Evolutionary conservation across 345 rosid species (phyloP).

Genomic region (Eucalyptus dawsonii): DNA sequence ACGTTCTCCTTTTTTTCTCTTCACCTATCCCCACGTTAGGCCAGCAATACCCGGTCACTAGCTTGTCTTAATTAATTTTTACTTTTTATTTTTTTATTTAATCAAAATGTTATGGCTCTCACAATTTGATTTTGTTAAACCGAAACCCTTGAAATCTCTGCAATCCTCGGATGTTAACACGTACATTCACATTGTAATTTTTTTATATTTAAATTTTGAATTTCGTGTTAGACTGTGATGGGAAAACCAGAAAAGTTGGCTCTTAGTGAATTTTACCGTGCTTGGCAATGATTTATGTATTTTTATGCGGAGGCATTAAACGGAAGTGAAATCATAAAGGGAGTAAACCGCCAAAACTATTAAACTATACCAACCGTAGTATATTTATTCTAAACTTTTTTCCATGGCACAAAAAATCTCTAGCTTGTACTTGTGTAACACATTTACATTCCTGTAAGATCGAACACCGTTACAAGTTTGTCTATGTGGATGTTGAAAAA

Average conservation of each 20-base stretch:
- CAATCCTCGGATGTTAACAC: not conserved
- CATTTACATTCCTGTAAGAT: not conserved
- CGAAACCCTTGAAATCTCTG: not conserved
- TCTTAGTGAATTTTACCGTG: not conserved
- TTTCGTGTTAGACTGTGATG: accelerated
- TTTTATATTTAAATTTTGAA: not conserved
- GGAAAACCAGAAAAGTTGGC: not conserved
- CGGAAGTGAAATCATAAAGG: not conserved
- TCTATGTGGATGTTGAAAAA: not conserved
- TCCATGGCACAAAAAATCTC: accelerated
- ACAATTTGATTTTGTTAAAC: not conserved
- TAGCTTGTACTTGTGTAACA: not conserved
- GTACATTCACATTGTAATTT: not conserved
- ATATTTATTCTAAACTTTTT: too few species aligned
- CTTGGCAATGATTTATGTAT: not conserved
- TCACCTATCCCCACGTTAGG: too few species aligned
- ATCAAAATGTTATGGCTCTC: not conserved
- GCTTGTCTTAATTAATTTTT: not conserved
- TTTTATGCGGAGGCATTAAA: not conserved
- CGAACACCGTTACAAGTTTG: not conserved
- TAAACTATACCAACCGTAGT: accelerated
- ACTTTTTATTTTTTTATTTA: not conserved
- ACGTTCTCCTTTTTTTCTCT: too few species aligned
- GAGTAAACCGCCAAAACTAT: not conserved
- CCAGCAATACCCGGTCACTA: too few species aligned